These are phyloP conservation scores for Aspergillus alliaceus DNA, from an alignment of 2,329 filamentous ascomycete species.

Conservation along the genomic window DNA sequence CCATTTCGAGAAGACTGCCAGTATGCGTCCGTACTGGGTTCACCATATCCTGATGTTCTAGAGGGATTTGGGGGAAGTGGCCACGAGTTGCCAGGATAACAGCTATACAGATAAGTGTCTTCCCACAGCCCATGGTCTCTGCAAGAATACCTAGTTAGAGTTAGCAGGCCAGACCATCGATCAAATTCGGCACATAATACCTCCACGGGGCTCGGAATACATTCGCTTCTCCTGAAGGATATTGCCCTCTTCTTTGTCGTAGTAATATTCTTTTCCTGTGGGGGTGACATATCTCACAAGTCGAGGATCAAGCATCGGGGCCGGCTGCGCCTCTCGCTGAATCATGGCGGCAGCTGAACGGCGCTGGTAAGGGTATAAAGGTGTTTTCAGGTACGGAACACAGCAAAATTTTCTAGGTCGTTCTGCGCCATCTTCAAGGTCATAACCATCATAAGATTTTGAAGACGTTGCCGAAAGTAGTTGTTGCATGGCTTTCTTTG, in stretches of 20 bases:
- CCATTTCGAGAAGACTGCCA: slow-evolving; percentile 72
- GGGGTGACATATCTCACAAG: slow-evolving; percentile 63
- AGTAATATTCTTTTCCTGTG: slow-evolving; percentile 65
- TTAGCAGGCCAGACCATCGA: not conserved
- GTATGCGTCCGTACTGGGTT: slow-evolving; percentile 48
- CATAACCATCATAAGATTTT: slow-evolving; percentile 5
- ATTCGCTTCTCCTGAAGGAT: slow-evolving; percentile 66
- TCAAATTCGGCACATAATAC: slow-evolving; percentile 41
- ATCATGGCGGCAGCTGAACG: slow-evolving; percentile 81
- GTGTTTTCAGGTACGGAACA: slow-evolving; percentile 51
- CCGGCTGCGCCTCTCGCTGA: slow-evolving; percentile 70
- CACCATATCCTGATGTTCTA: slow-evolving; percentile 54
- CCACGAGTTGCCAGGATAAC: slow-evolving; percentile 73
- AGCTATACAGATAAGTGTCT: slow-evolving; percentile 82
- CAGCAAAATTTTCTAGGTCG: slow-evolving; percentile 16
- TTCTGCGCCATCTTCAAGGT: not conserved
- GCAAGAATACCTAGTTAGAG: slow-evolving; percentile 40
- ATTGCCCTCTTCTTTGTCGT: slow-evolving; percentile 63
- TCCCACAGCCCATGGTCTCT: slow-evolving; percentile 63
- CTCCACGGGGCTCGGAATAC: slow-evolving; percentile 74
- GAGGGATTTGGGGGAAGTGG: slow-evolving; percentile 66
- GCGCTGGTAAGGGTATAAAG: slow-evolving; percentile 75
- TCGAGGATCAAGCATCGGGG: slow-evolving; percentile 70
- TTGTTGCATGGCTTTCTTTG: slow-evolving; percentile 37
- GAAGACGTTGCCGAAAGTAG: slow-evolving; percentile 25